Percentiles rank a stretch among this genome's conserved stretches.
Evolutionary conservation across 306 rosid species (phyloP).

Genomic region (Fagus sylvatica): DNA sequence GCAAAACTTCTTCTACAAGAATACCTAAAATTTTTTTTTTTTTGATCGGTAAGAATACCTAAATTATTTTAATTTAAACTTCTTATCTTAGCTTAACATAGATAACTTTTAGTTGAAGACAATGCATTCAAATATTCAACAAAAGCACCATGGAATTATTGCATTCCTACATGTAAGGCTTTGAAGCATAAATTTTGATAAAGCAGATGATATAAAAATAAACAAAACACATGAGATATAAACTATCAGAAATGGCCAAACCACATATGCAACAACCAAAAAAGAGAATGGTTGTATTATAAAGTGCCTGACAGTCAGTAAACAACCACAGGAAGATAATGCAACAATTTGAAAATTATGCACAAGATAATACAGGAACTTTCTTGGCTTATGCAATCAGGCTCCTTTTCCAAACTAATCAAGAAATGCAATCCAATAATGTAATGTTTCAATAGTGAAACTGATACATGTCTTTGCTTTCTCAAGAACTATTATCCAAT

Average conservation of each 20-base stretch:
- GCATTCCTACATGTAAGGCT: neutral
- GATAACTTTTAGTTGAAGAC: slow-evolving; percentile 9
- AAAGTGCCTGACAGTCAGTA: neutral
- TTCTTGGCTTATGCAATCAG: neutral
- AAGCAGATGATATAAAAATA: neutral
- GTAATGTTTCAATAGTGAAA: neutral
- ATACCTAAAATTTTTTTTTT: neutral
- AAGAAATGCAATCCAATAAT: neutral
- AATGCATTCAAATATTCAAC: neutral
- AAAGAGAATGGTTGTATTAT: neutral
- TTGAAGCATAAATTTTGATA: neutral
- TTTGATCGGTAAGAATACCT: too few relatives aligned
- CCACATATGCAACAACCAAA: neutral
- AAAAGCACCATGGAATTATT: neutral
- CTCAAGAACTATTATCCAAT: neutral
- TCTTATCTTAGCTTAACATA: neutral
- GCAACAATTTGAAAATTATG: neutral
- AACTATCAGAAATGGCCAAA: neutral
- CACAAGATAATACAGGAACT: neutral
- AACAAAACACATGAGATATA: neutral
- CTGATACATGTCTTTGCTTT: neutral
- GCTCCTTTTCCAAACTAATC: neutral
- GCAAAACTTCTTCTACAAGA: slow-evolving; percentile 32
- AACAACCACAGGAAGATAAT: neutral
- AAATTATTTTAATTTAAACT: too few relatives aligned